These are phyloP conservation scores for Hyparrhenia diplandra DNA, from an alignment of 176 grass and related monocot genomes.

Conservation along the genomic window DNA sequence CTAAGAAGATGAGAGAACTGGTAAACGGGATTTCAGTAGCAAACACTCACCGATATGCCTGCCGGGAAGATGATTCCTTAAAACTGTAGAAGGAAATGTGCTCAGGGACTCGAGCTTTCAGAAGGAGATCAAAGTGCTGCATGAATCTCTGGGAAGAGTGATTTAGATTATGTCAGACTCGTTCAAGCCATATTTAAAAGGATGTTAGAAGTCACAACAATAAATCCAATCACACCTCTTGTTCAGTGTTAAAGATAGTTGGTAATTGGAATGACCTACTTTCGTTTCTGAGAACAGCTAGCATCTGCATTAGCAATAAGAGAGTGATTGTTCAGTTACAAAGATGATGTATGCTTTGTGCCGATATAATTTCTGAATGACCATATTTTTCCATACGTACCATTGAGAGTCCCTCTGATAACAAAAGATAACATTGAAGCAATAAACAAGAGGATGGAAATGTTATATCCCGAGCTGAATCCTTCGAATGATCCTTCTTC, in stretches of 20 bases:
- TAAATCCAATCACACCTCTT: slow-evolving; percentile 59
- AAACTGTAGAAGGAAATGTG: slow-evolving; percentile 79
- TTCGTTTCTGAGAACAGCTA: slow-evolving; percentile 79
- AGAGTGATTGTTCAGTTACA: slow-evolving; percentile 15
- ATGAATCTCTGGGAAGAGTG: slow-evolving; percentile 72
- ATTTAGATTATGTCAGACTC: neutral
- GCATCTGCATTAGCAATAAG: slow-evolving; percentile 46
- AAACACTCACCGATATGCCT: slow-evolving; percentile 63
- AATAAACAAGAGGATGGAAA: slow-evolving; percentile 73
- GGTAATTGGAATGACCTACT: slow-evolving; percentile 64
- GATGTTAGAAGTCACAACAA: neutral
- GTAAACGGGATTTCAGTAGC: neutral
- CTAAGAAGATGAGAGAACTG: neutral
- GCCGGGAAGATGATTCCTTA: slow-evolving; percentile 65
- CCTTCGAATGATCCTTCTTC: slow-evolving; percentile 73
- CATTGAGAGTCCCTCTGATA: slow-evolving; percentile 95
- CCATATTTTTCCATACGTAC: slow-evolving; percentile 32
- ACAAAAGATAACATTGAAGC: slow-evolving; percentile 81
- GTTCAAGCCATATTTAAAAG: neutral
- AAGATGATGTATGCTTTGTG: neutral
- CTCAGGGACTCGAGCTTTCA: slow-evolving; percentile 75
- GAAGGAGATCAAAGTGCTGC: slow-evolving; percentile 95
- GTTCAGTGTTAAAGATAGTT: slow-evolving; percentile 80
- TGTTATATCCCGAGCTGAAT: slow-evolving; percentile 51
- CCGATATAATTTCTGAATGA: neutral